Base-by-base conservation (phyloP, 2,329 filamentous ascomycete species). In the Neoscytalidium dimidiatum region DNA sequence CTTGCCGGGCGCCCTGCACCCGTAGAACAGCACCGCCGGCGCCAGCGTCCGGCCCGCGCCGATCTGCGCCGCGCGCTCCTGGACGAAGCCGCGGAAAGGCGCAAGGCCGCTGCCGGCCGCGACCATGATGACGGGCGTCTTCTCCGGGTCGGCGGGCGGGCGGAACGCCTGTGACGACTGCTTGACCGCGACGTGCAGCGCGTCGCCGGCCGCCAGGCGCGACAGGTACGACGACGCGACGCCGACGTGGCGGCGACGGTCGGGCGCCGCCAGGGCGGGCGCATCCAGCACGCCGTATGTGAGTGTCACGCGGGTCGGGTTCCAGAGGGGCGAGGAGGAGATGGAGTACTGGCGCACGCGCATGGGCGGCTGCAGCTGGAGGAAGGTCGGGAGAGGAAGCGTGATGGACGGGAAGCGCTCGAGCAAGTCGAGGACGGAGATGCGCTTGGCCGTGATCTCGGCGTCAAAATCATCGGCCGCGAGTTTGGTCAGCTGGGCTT, bases 271-370 rank as follows among this genome's bases (percentile, higher is more conserved):
- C 21, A 81, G 69, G 0, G 87, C 83, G 0, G 85, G 83, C 2
- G 80, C 80, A 53, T 88, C 83, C 58, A 91, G 82, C 0, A 93
- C 83, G 3, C 84, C 83, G 78, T 90, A 92, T 3, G 90, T 92
- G 28, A 94, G 82, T 0, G 88, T 88, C 58, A 85, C 84, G 65
- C 81, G 81, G 11, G 78, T 79, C 0, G 85, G 81, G 67, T 88
- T 83, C 67, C 80, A 81, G 0, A 92, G 81, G 0, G 90, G 89
- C 0, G 90, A 92, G 0, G 90, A 92, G 0, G 90, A 92, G 71
- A 94, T 92, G 33, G 88, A 91, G 80, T 93, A 93, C 74, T 92
- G 89, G n/a, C 90, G 85, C 43, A 91, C 83, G 29, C 90, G 87
- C 88, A 95, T 91, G 0, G 91, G 89, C 1, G 90, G 90, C 84